phyloP scores from a whole-genome alignment of 1,284 basidiomycete species.

The Pascua sp. region DNA sequence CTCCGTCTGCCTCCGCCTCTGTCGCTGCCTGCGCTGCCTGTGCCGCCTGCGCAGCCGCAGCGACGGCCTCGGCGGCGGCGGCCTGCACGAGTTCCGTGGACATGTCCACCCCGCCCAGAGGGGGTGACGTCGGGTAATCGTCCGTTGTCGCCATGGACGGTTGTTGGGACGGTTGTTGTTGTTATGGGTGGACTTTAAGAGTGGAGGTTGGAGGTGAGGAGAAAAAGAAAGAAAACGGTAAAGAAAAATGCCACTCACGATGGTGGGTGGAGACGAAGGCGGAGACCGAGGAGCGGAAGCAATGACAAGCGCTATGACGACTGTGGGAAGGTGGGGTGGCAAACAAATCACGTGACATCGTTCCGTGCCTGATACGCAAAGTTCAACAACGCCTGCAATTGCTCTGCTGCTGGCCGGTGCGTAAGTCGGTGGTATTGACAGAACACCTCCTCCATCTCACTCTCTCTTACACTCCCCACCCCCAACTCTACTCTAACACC shows the following conservation, averaged over 20 bases:
- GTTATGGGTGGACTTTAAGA: constrained; percentile 15
- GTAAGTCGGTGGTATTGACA: too few relatives aligned
- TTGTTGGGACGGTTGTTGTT: constrained; percentile 3
- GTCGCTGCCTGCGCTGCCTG: neutral
- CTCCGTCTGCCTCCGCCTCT: neutral
- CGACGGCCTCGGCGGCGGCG: constrained; percentile 37
- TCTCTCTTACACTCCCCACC: too few relatives aligned
- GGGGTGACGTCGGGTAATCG: constrained; percentile 29
- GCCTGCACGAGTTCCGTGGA: constrained; percentile 35
- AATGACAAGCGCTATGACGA: too few relatives aligned
- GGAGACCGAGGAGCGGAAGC: too few relatives aligned
- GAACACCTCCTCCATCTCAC: too few relatives aligned
- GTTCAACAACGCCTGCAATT: too few relatives aligned
- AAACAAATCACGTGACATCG: too few relatives aligned
- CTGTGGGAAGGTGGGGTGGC: too few relatives aligned
- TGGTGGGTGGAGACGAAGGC: too few relatives aligned
- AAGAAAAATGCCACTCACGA: constrained; percentile 6
- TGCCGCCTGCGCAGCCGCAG: constrained; percentile 17
- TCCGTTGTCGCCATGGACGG: constrained; percentile 18
- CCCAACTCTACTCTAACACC: neutral
- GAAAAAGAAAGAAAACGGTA: constrained; percentile 9
- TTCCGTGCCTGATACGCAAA: too few relatives aligned
- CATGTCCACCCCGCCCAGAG: constrained; percentile 28
- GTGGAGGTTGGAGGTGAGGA: constrained; percentile 21
- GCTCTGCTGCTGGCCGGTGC: too few relatives aligned